phyloP scores from a whole-genome alignment of 2,329 filamentous ascomycete genomes.

The Paecilomyces formosus region DNA sequence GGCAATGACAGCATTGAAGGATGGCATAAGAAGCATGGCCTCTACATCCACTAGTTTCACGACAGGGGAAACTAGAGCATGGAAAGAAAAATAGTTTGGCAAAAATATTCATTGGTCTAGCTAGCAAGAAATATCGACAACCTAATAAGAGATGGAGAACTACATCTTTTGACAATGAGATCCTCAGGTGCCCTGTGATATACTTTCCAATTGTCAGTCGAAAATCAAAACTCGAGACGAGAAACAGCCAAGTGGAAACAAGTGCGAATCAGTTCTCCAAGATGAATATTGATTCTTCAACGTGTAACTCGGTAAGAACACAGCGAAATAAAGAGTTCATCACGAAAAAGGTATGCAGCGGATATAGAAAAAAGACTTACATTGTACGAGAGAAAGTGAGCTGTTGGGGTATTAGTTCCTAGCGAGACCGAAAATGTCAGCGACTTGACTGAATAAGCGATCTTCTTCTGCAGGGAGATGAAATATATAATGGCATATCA shows the following conservation, averaged over 20 bases:
- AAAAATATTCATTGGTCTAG: not conserved
- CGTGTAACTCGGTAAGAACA: constrained; percentile 55
- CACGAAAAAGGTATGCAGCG: constrained; percentile 28
- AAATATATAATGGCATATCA: constrained; percentile 23
- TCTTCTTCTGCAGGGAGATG: not conserved
- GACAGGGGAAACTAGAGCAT: not conserved
- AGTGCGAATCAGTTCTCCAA: constrained; percentile 55
- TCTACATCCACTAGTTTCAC: constrained; percentile 23
- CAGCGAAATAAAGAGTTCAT: constrained; percentile 58
- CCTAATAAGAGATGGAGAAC: not conserved
- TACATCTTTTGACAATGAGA: not conserved
- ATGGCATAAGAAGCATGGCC: constrained; percentile 39
- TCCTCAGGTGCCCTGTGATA: not conserved
- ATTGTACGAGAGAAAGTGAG: constrained; percentile 1
- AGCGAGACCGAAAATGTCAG: not conserved
- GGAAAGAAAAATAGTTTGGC: not conserved
- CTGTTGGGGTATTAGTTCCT: not conserved
- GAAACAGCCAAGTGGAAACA: not conserved
- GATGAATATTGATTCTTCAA: constrained; percentile 56
- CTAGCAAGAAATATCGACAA: not conserved
- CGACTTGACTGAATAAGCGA: not conserved
- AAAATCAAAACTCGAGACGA: not conserved
- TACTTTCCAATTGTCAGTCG: not conserved
- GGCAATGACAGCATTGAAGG: constrained; percentile 33
- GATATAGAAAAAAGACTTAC: constrained; percentile 2